Percentiles rank a stretch among this genome's conserved stretches.
These are phyloP conservation scores for Apiotrichum mycotoxinovorans DNA, from an alignment of 1,284 basidiomycete genomes.

Conservation along the genomic window DNA sequence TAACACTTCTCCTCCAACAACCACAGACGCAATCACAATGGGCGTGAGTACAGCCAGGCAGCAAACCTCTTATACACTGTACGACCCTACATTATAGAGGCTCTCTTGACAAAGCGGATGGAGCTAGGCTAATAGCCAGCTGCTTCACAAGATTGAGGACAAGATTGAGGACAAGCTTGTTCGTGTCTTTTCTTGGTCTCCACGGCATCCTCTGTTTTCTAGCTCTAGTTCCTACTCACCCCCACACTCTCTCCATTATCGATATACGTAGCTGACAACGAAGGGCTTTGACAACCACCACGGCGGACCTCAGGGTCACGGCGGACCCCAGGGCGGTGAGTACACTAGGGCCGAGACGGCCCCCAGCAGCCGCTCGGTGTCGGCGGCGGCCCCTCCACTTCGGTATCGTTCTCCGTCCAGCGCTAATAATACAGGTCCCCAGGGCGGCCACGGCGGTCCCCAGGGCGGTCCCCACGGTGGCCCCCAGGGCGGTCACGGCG, in stretches of 20 bases:
- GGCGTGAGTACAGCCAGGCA: conserved; percentile 16
- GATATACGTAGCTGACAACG: neutral
- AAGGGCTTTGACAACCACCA: neutral
- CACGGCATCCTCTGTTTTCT: too few relatives aligned
- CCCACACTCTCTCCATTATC: too few relatives aligned
- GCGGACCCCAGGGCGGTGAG: neutral
- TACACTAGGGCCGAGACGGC: too few relatives aligned
- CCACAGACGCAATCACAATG: conserved; percentile 7
- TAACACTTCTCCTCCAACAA: neutral
- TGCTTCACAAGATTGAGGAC: conserved; percentile 9
- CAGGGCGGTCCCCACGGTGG: neutral
- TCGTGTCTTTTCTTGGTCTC: neutral
- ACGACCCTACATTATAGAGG: too few relatives aligned
- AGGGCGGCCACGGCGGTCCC: neutral
- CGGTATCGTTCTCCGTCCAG: too few relatives aligned
- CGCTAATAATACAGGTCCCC: neutral
- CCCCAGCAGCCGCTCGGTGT: too few relatives aligned
- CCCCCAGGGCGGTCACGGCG: neutral
- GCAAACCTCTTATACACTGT: too few relatives aligned
- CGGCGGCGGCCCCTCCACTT: too few relatives aligned
- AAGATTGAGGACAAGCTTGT: conserved; percentile 4
- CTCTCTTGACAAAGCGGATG: too few relatives aligned
- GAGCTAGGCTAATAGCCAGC: neutral
- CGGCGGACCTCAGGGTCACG: neutral
- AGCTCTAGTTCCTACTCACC: too few relatives aligned